These are phyloP conservation scores for Xylaria polymorpha DNA, from an alignment of 2,329 filamentous ascomycete genomes.

Conservation along the genomic window DNA sequence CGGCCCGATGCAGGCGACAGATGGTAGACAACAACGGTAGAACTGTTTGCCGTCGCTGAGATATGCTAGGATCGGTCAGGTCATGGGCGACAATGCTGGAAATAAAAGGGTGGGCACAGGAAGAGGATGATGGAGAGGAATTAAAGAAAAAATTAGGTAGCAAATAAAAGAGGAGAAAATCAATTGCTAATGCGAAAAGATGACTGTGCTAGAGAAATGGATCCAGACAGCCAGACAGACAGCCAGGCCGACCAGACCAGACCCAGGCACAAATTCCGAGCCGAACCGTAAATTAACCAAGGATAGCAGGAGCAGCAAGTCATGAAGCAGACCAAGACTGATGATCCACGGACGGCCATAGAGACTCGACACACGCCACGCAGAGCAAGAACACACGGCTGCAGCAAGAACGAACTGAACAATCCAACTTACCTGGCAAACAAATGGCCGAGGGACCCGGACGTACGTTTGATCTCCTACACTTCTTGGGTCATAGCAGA, in stretches of 20 bases:
- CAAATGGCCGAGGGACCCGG: constrained; percentile 3
- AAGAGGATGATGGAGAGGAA: constrained; percentile 29
- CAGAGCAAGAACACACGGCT: neutral
- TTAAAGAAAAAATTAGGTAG: constrained; percentile 35
- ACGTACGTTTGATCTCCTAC: constrained; percentile 9
- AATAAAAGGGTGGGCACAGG: constrained; percentile 26
- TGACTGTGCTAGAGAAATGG: constrained; percentile 41
- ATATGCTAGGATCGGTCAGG: constrained; percentile 35
- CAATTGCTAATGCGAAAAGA: constrained; percentile 38
- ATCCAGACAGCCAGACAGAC: neutral
- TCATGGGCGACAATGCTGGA: constrained; percentile 33
- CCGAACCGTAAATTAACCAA: constrained; percentile 40
- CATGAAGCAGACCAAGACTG: constrained; percentile 24
- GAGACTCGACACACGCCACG: constrained; percentile 17
- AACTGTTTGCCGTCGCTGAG: constrained; percentile 25
- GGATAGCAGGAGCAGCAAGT: constrained; percentile 30
- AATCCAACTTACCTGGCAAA: constrained; percentile 31
- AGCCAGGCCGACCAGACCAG: constrained; percentile 20
- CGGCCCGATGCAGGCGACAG: constrained; percentile 21
- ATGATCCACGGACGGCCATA: constrained; percentile 6
- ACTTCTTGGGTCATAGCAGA: constrained; percentile 1
- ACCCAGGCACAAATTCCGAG: constrained; percentile 39
- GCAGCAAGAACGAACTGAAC: constrained; percentile 2
- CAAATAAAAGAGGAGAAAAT: constrained; percentile 40
- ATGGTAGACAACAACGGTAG: constrained; percentile 27